Evolutionary conservation across 2,329 filamentous ascomycete genomes (phyloP), one percentile per base, ranked within the genome.

Genomic region (Tympanopsis confertula): DNA sequence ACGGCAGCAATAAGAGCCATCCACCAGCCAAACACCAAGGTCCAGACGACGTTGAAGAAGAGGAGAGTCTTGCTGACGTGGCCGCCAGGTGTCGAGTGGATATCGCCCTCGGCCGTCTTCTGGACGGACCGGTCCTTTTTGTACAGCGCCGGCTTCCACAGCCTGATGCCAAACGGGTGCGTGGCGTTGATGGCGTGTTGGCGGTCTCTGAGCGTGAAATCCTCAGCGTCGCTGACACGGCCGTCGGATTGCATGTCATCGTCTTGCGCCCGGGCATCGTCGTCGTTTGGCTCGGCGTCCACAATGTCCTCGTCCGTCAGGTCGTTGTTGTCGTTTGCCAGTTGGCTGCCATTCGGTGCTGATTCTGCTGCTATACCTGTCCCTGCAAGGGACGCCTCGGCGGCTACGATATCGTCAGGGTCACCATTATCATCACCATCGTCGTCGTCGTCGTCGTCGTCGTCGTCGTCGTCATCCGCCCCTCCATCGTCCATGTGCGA

Each of bases 131-230:
- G 80, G 49, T 83, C 81, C 60, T 98, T 98, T 63, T 98, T 98
- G 71, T 98, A 98, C 44, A 98, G 61, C 1, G 91, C 93, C 30
- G 91, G 91, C 59, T 98, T 98, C 91, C 91, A 98, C 45, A 98
- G 86, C 56, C 93, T 80, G 55, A 98, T 98, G 67, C 91, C 91
- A 51, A 98, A 98, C 1, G 91, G 91, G 67, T 98, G 91, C 1
- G 91, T 98, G 57, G 94, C 82, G 62, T 98, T 98, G 68, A 98
- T 98, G 46, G 91, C 91, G 55, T 94, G 80, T 61, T 98, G 91
- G 39, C 91, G 78, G 58, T 98, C 91, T 58, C 93, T 94, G 49
- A 98, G 72, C 0, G 91, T 98, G 56, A 98, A 98, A 63, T 89
- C 96, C 61, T 95, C 91, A 1, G 91, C 84, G 49, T 96, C 91